These are phyloP conservation scores for Cryphonectria radicalis DNA, from an alignment of 2,329 filamentous ascomycete genomes.

Conservation along the genomic window DNA sequence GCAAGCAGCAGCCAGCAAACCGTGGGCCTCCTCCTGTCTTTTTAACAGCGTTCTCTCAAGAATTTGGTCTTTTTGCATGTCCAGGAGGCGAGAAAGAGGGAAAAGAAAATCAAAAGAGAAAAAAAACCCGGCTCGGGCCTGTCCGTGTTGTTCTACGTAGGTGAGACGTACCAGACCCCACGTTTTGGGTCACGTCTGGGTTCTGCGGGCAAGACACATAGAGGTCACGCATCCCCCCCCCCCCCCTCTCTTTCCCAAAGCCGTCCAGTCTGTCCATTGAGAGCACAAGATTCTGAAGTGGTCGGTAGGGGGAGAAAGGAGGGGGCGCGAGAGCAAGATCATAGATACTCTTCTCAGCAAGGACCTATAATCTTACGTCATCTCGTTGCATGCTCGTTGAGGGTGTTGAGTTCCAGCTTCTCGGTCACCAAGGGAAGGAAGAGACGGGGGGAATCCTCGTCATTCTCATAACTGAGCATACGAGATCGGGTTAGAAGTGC, in stretches of 20 bases:
- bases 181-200: neutral
- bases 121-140: slow-evolving; percentile 14
- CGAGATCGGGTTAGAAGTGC: neutral
- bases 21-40: neutral
- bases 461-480: neutral
- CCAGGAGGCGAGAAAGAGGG: neutral
- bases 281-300: neutral
- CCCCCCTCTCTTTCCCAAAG: neutral
- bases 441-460: neutral
- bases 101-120: too few relatives aligned
- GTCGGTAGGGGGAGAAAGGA: neutral
- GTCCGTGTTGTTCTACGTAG: slow-evolving; percentile 3
- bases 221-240: neutral
- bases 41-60: neutral
- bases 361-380: slow-evolving; percentile 12
- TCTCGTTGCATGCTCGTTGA: neutral
- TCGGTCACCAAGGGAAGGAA: neutral
- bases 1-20: too few relatives aligned
- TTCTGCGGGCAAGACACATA: neutral
- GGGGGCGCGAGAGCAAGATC: neutral
- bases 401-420: too few relatives aligned
- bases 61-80: too few relatives aligned
- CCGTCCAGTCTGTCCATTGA: neutral
- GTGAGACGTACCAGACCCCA: neutral
- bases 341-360: neutral